Conservation (phyloP, 164 flowering plant genomes). For the grape (Vitis vinifera) region DNA sequence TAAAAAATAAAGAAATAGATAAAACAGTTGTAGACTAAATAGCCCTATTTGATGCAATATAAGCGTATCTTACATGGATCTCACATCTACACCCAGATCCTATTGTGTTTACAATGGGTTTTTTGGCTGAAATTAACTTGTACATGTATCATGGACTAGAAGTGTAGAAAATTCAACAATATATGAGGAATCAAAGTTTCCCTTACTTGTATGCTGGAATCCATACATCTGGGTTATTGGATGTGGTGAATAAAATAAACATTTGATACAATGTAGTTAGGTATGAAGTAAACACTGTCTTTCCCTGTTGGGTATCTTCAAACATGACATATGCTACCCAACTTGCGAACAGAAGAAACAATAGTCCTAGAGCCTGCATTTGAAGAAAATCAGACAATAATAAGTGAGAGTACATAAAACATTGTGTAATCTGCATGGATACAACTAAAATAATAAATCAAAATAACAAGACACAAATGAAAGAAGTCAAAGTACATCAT, state of each 20-base stretch:
- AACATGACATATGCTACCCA: constrained; percentile 96
- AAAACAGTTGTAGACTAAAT: background rate
- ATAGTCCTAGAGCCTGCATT: constrained; percentile 73
- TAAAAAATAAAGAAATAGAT: background rate
- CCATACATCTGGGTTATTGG: constrained; percentile 99
- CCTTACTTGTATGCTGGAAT: constrained; percentile 98
- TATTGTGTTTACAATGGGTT: no score
- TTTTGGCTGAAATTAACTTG: no score
- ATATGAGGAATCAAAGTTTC: background rate
- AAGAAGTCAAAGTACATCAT: background rate
- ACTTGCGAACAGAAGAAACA: constrained; percentile 85
- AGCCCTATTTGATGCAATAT: no score
- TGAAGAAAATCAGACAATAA: constrained; percentile 8
- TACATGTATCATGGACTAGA: background rate
- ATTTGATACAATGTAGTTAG: constrained; percentile 83
- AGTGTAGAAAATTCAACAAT: background rate
- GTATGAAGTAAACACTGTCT: constrained; percentile 63
- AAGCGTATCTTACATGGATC: no score
- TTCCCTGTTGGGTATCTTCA: constrained; percentile 87
- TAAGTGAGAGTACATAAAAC: background rate
- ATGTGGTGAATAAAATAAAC: constrained; percentile 91
- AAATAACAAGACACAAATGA: background rate
- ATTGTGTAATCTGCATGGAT: background rate
- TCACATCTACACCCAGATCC: no score
- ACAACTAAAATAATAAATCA: background rate